phyloP scores from a whole-genome alignment of 2,329 filamentous ascomycete species.

The Monosporascus sp. region DNA sequence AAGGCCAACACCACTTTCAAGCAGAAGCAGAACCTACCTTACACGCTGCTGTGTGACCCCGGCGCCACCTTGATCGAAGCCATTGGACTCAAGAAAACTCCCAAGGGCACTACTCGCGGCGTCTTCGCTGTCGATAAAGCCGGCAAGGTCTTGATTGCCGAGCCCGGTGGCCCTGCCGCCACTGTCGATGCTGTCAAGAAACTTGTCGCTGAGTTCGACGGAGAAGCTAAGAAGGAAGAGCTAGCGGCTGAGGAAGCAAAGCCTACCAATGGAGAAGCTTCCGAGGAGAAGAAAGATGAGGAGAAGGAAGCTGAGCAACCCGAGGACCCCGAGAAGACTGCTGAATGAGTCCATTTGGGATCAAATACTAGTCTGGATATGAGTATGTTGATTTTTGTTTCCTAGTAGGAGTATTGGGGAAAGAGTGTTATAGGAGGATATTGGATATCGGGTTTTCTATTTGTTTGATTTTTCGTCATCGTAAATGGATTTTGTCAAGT shows the following conservation, averaged over 20 bases:
- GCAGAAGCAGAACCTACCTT: conserved; percentile 84
- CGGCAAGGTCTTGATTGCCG: conserved; percentile 71
- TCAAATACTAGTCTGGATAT: not conserved
- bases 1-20: conserved; percentile 93
- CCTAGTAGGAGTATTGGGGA: not conserved
- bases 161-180: conserved; percentile 69
- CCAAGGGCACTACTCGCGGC: conserved; percentile 75
- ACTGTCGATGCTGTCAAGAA: conserved; percentile 74
- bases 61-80: conserved; percentile 69
- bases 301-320: conserved; percentile 24
- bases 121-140: conserved; percentile 82
- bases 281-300: conserved; percentile 39
- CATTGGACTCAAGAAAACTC: conserved; percentile 83
- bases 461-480: no score
- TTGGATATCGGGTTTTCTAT: no score
- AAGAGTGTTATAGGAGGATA: no score
- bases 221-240: conserved; percentile 19
- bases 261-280: conserved; percentile 19
- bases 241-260: conserved; percentile 15
- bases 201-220: conserved; percentile 48
- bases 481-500: no score
- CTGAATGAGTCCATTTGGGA: not conserved
- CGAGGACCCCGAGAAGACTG: conserved; percentile 3
- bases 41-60: conserved; percentile 82
- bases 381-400: not conserved